Evolutionary conservation across 75 land plant species (phyloP).

Genomic region (Pinus tabuliformis): DNA sequence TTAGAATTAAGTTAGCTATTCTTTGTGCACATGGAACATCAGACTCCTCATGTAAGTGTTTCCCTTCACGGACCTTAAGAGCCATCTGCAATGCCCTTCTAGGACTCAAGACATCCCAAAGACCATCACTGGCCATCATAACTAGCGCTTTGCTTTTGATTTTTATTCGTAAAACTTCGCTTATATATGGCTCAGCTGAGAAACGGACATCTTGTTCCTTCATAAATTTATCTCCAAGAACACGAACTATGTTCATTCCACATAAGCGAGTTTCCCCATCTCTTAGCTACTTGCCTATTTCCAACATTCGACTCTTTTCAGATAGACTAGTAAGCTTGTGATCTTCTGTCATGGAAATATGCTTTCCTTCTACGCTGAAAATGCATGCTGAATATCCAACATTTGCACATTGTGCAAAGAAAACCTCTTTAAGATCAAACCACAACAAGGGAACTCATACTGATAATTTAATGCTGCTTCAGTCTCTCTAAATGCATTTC

Average conservation of each 20-base stretch:
- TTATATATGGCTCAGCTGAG: slow-evolving; percentile 88
- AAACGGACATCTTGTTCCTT: slow-evolving; percentile 83
- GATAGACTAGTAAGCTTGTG: slow-evolving; percentile 71
- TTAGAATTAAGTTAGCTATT: slow-evolving; percentile 68
- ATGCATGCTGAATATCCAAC: slow-evolving; percentile 96
- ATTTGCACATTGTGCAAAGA: slow-evolving; percentile 93
- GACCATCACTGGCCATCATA: slow-evolving; percentile 92
- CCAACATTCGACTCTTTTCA: slow-evolving; percentile 65
- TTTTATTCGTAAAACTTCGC: slow-evolving; percentile 60
- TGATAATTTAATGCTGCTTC: slow-evolving; percentile 74
- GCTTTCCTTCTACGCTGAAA: slow-evolving; percentile 63
- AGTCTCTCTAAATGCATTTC: slow-evolving; percentile 72
- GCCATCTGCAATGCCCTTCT: slow-evolving; percentile 74
- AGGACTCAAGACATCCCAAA: slow-evolving; percentile 90
- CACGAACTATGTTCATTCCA: slow-evolving; percentile 88
- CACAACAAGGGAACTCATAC: slow-evolving; percentile 94
- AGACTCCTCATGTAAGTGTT: slow-evolving; percentile 18
- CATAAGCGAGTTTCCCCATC: slow-evolving; percentile 86
- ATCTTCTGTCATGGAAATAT: slow-evolving; percentile 85
- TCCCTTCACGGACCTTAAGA: slow-evolving; percentile 61
- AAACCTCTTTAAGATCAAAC: slow-evolving; percentile 48
- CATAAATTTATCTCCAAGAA: slow-evolving; percentile 93
- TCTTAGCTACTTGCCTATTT: slow-evolving; percentile 64
- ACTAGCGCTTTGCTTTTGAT: slow-evolving; percentile 55
- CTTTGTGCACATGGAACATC: slow-evolving; percentile 36